Base-by-base conservation (phyloP, 441 rosid species). In the Rhodomyrtus psidioides region DNA sequence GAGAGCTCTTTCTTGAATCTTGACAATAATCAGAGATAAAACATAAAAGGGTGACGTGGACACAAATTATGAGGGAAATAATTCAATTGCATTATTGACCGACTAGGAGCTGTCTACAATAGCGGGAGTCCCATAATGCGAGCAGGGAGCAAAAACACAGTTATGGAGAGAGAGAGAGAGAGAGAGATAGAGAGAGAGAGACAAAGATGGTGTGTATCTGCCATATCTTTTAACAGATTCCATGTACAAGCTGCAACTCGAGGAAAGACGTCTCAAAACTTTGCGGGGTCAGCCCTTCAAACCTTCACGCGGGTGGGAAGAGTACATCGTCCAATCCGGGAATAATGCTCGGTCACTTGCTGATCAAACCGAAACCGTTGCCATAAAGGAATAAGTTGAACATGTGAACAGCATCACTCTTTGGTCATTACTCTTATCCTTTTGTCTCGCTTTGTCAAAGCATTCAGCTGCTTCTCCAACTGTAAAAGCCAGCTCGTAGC, bases 391-490 rank as follows among this genome's bases (percentile, higher is more conserved):
- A 19, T 19, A 34, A 34, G 76, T 65, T 19, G 46, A 65, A 65
- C 46, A 9, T 34, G 26, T 34, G 76, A 65, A 65, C 76, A 34
- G 7, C 46, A 65, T 65, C 76, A 65, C 34, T 15, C 46, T 65
- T 34, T 65, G 79, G 46, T 65, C 26, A 65, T 34, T 26, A 46
- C 49, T 65, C 26, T 65, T 65, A 34, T 65, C 49, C 49, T 65
- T 49, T 65, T 65, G 79, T 75, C 27, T 34, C 9, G 55, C n/a
- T 44, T 42, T 26, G 83, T 49, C 53, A 85, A 42, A 3, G 59
- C 53, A 58, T 75, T 75, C 82, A 85, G 30, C 49, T 55, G 86
- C 46, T 85, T 85, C 83, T 85, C 86, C 59, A 85, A 55, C 83
- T 85, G 82, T 60, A 75, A n/a, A n/a, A 34, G 82, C 53, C 83